Evolutionary conservation across 2,329 filamentous ascomycete species (phyloP).

Genomic region (Fusarium setosum): DNA sequence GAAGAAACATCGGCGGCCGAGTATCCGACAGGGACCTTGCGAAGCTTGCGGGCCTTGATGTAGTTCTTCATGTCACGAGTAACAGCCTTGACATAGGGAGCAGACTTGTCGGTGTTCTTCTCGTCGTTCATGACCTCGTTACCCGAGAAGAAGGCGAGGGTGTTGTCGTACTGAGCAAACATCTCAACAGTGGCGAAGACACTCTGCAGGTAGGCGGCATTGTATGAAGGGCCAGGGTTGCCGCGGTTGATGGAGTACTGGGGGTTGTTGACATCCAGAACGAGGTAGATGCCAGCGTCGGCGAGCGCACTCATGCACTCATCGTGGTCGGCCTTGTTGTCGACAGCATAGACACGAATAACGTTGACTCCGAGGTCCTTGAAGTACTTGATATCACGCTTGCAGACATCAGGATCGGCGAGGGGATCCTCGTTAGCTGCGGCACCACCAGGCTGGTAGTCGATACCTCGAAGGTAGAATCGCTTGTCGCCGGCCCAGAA

Average conservation of each 20-base stretch:
- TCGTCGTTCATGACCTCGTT: slow-evolving; percentile 83
- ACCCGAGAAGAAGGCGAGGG: slow-evolving; percentile 85
- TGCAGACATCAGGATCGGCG: slow-evolving; percentile 75
- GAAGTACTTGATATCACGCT: slow-evolving; percentile 85
- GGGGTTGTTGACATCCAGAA: slow-evolving; percentile 91
- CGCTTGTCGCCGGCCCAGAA: slow-evolving; percentile 65
- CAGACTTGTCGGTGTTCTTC: slow-evolving; percentile 70
- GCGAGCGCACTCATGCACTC: slow-evolving; percentile 85
- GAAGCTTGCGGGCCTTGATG: slow-evolving; percentile 70
- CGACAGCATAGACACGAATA: slow-evolving; percentile 90
- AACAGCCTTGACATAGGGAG: slow-evolving; percentile 82
- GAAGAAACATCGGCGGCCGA: slow-evolving; percentile 82
- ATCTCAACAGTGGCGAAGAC: slow-evolving; percentile 90
- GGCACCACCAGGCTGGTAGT: slow-evolving; percentile 72
- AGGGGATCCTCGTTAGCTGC: slow-evolving; percentile 76
- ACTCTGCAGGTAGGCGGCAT: slow-evolving; percentile 83
- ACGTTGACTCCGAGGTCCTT: slow-evolving; percentile 90
- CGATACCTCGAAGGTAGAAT: slow-evolving; percentile 70
- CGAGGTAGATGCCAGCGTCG: slow-evolving; percentile 90
- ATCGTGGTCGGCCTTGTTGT: slow-evolving; percentile 86
- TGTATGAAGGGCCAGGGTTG: slow-evolving; percentile 84
- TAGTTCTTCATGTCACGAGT: slow-evolving; percentile 82
- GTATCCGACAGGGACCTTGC: slow-evolving; percentile 80
- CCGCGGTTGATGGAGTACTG: slow-evolving; percentile 87
- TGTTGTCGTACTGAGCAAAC: slow-evolving; percentile 87